Evolutionary conservation across 2,329 filamentous ascomycete species (phyloP).

Genomic region (Elsinoe perseae): DNA sequence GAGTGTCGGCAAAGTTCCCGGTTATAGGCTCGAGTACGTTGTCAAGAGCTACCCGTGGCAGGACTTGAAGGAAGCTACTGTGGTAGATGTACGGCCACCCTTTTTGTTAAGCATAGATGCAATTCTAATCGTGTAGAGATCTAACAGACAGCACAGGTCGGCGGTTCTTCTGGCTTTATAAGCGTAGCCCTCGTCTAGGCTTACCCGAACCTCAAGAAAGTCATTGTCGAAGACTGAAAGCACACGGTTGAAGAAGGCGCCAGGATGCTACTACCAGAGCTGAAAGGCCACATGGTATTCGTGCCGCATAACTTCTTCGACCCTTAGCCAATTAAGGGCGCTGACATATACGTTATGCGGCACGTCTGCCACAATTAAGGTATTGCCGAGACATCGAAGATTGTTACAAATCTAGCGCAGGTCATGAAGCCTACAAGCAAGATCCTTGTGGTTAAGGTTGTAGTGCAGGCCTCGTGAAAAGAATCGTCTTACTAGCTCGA

Average conservation of each 20-base stretch:
- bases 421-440: conserved; percentile 14
- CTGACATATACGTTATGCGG: conserved; percentile 24
- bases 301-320: conserved; percentile 26
- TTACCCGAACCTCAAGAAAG: conserved; percentile 36
- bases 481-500: no score
- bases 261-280: not conserved
- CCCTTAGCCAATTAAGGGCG: conserved; percentile 24
- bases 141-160: conserved; percentile 48
- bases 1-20: not conserved
- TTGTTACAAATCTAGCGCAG: conserved; percentile 18
- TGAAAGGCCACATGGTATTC: conserved; percentile 18
- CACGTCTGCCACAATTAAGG: conserved; percentile 23
- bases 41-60: conserved; percentile 49
- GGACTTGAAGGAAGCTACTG: conserved; percentile 30
- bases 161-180: conserved; percentile 36
- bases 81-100: not conserved
- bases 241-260: conserved; percentile 15
- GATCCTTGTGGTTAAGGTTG: not conserved
- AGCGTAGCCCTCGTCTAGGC: conserved; percentile 35
- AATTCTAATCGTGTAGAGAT: no score
- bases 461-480: not conserved
- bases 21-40: conserved; percentile 42
- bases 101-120: conserved; percentile 32
- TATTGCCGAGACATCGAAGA: conserved; percentile 22
- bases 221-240: conserved; percentile 41